These are phyloP conservation scores for Pythium chondricola DNA, from an alignment of 352 stramenopile genomes.

Conservation along the genomic window DNA sequence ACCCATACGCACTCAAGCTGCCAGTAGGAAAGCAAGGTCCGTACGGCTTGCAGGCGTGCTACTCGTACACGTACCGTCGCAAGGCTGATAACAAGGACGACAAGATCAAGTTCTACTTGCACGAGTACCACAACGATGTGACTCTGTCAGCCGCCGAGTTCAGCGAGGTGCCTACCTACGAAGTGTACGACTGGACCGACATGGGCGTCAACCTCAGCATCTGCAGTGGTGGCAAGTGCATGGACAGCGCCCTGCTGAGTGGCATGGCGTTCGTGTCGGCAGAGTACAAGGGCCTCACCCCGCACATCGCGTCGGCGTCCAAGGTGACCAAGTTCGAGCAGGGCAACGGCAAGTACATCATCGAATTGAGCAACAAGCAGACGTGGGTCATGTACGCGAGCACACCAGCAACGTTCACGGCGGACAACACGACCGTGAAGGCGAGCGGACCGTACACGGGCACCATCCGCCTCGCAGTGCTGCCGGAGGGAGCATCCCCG, in stretches of 20 bases:
- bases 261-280: constrained; percentile 71
- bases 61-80: constrained; percentile 53
- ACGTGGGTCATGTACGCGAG: constrained; percentile 72
- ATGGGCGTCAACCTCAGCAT: constrained; percentile 50
- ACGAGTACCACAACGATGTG: constrained; percentile 60
- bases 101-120: constrained; percentile 51
- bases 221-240: constrained; percentile 41
- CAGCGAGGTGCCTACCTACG: constrained; percentile 40
- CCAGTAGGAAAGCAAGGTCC: constrained; percentile 27
- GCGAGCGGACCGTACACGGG: constrained; percentile 34
- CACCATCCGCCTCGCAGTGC: constrained; percentile 50
- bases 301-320: constrained; percentile 39
- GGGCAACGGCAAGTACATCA: constrained; percentile 41
- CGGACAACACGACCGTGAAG: constrained; percentile 37
- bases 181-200: constrained; percentile 62
- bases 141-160: constrained; percentile 61
- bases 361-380: constrained; percentile 60
- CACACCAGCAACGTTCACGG: constrained; percentile 30
- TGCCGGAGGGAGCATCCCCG: constrained; percentile 26
- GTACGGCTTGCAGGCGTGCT: constrained; percentile 48
- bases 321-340: constrained; percentile 36
- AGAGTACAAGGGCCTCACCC: constrained; percentile 50
- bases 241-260: constrained; percentile 49
- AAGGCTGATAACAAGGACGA: constrained; percentile 35
- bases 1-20: constrained; percentile 63